phyloP scores from a whole-genome alignment of 176 grass and related monocot genomes.

The Carex kokanica region DNA sequence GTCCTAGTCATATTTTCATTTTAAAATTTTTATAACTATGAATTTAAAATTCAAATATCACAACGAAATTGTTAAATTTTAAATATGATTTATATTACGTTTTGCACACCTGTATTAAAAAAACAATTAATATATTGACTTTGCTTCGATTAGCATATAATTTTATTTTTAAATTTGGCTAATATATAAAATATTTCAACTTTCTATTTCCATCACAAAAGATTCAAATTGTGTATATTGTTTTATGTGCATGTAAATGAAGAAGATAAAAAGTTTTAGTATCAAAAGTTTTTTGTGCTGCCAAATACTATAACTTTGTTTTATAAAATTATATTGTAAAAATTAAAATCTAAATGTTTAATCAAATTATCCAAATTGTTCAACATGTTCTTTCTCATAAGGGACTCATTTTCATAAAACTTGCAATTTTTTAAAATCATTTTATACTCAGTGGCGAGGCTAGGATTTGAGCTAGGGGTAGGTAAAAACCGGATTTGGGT shows the following conservation, averaged over 20 bases:
- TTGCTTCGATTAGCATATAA: not conserved
- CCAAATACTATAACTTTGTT: no score
- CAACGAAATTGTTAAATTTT: not conserved
- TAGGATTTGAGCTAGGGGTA: no score
- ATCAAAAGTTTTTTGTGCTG: no score
- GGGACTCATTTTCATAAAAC: no score
- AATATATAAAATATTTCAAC: not conserved
- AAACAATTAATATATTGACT: not conserved
- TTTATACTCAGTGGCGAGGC: no score
- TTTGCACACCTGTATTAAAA: not conserved
- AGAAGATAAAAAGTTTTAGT: not conserved
- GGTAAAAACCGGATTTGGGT: no score
- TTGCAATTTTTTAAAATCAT: no score
- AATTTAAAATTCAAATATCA: not conserved
- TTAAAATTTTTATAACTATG: not conserved
- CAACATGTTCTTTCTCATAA: no score
- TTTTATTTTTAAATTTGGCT: not conserved
- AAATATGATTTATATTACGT: not conserved
- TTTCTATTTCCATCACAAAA: not conserved
- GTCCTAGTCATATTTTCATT: not conserved
- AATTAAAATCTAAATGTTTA: no score
- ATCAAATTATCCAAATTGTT: no score
- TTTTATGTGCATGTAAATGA: not conserved
- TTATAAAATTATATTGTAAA: no score
- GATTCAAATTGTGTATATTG: not conserved